Evolutionary conservation across 495 filamentous ascomycete genomes (phyloP), one percentile per base, ranked within the genome.

Genomic region (Podospora conica): DNA sequence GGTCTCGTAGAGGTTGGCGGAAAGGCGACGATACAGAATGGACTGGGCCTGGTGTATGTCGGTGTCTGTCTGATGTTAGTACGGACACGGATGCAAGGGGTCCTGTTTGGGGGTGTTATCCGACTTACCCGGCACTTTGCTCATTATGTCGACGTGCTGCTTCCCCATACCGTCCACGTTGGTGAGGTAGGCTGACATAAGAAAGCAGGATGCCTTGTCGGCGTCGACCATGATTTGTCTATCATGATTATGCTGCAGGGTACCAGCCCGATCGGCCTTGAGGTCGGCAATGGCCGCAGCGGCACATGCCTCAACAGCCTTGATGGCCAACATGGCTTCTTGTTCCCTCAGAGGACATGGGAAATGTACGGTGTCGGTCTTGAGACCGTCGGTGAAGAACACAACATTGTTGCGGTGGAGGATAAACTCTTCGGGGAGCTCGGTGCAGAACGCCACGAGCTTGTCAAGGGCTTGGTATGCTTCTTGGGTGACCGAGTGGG

Each of bases 1-100:
- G 6, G 89, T 92, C 65, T 83, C 81, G 77, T 92, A 93, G 12
- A 92, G 77, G 73, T 91, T 91, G 15, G 89, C 89, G 25, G 89
- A 90, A 69, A 92, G 82, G 48, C 90, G 85, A 31, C 89, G 85
- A 71, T 93, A 91, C 20, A 87, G 79, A 70, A 86, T 86, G 3
- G 89, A 90, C 72, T 92, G 90, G 7, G 90, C 89, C 58, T 79
- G 77, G 60, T 89, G 77, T 23, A 91, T 74, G 77, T 91, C 89
- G 68, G 88, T 91, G 69, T 90, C 90, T 91, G 61, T 27, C 21
- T 4, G 15, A 10, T 11, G 64, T 63, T 67, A 65, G 69, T 18
- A 68, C 40, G 15, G 40, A 48, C 40, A 48, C 15, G 7, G 15
- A 48, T 48, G 40, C 40, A 48, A 48, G 40, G 40, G 40, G 15